Conservation (phyloP, 768 basidiomycete species). For the Tylopilus plumbeoviolaceoides region DNA sequence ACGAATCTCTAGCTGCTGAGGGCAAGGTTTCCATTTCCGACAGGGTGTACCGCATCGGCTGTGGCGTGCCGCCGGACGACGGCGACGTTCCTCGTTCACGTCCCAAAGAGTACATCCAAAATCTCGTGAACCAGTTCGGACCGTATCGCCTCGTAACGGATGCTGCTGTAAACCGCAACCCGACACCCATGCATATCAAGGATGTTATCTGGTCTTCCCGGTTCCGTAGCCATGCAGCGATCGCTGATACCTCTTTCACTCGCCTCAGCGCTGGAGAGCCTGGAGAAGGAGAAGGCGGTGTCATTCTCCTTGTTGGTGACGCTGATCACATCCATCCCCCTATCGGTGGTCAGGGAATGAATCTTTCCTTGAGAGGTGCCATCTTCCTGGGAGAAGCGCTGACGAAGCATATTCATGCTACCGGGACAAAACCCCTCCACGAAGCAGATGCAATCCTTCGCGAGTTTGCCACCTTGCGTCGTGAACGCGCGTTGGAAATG, state of each 20-base stretch:
- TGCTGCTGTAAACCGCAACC: conserved; percentile 26
- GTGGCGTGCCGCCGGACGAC: conserved; percentile 32
- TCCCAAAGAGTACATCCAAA: conserved; percentile 41
- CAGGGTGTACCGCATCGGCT: conserved; percentile 38
- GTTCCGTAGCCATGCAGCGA: conserved; percentile 40
- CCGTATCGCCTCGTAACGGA: conserved; percentile 27
- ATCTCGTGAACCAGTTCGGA: conserved; percentile 38
- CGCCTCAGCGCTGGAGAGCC: conserved; percentile 17
- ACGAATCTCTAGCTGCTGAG: conserved; percentile 9
- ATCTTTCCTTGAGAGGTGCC: conserved; percentile 51
- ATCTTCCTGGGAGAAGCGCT: conserved; percentile 41
- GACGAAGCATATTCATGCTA: conserved; percentile 29
- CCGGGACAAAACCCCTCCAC: conserved; percentile 1
- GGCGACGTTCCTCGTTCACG: conserved; percentile 37
- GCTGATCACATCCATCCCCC: conserved; percentile 53
- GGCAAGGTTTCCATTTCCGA: conserved; percentile 6
- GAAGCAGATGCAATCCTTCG: conserved; percentile 31
- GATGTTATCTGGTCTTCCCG: conserved; percentile 42
- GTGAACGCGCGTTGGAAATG: conserved; percentile 36
- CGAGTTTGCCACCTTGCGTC: conserved; percentile 35
- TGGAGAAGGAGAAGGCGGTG: background rate
- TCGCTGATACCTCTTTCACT: conserved; percentile 36
- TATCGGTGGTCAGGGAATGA: conserved; percentile 53
- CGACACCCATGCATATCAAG: conserved; percentile 31
- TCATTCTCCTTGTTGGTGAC: conserved; percentile 36